Evolutionary conservation across 1,284 basidiomycete species (phyloP).

Genomic region (Melampsora americana): DNA sequence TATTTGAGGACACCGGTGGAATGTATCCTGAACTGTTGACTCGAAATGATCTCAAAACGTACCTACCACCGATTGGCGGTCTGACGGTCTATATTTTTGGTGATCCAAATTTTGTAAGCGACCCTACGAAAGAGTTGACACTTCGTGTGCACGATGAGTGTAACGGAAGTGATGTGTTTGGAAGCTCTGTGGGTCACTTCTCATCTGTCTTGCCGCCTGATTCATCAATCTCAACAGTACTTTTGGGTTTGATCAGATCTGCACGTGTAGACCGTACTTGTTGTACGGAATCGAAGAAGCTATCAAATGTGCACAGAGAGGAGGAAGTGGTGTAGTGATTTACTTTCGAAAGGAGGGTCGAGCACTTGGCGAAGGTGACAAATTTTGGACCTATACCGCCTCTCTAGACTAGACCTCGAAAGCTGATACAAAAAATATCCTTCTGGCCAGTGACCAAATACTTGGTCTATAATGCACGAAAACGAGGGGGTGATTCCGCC

Average conservation of each 20-base stretch:
- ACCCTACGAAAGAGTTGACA: constrained; percentile 79
- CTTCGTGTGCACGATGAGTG: constrained; percentile 92
- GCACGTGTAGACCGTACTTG: constrained; percentile 65
- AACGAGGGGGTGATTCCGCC: constrained; percentile 86
- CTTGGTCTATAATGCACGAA: constrained; percentile 90
- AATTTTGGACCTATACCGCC: constrained; percentile 45
- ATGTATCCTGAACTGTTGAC: constrained; percentile 97
- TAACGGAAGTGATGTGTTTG: constrained; percentile 58
- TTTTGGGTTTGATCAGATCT: constrained; percentile 53
- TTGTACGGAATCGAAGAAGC: constrained; percentile 91
- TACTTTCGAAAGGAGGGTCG: constrained; percentile 94
- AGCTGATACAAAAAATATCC: constrained; percentile 66
- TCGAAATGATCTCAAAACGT: constrained; percentile 88
- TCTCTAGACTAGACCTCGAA: constrained; percentile 46
- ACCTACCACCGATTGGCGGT: constrained; percentile 88
- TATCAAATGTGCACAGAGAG: constrained; percentile 76
- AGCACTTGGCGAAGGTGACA: constrained; percentile 72
- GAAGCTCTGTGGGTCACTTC: not conserved
- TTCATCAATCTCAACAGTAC: constrained; percentile 72
- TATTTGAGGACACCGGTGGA: constrained; percentile 92
- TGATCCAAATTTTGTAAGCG: constrained; percentile 71
- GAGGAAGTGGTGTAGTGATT: constrained; percentile 84
- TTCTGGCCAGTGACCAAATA: constrained; percentile 59
- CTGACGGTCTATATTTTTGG: constrained; percentile 92
- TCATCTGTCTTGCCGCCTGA: constrained; percentile 34